Conservation (phyloP, 2,329 filamentous ascomycete species). For the Verticillium longisporum region DNA sequence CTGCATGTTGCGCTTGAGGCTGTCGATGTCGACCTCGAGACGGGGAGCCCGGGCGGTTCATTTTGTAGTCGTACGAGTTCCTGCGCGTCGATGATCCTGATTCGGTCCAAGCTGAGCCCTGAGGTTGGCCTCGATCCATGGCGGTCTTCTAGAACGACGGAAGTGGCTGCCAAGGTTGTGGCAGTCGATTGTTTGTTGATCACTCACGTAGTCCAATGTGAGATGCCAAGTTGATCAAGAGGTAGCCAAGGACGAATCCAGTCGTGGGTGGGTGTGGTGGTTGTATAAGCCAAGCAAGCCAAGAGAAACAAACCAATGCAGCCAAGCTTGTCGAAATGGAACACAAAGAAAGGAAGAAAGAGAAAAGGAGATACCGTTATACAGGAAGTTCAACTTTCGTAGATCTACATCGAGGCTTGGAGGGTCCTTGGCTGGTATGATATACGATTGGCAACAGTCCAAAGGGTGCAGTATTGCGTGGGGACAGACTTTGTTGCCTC, state of each 20-base stretch:
- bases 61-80: not conserved
- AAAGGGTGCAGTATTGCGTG: not conserved
- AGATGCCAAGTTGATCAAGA: not conserved
- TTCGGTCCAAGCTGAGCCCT: conserved; percentile 1
- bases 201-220: not conserved
- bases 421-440: not conserved
- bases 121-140: not conserved
- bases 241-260: not conserved
- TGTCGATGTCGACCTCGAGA: not conserved
- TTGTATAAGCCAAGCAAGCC: not conserved
- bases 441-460: not conserved
- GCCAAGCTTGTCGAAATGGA: not conserved
- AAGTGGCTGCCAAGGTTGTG: not conserved
- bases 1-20: not conserved
- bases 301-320: not conserved
- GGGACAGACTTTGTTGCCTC: not conserved
- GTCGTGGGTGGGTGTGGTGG: not conserved
- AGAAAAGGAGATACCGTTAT: not conserved
- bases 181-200: not conserved
- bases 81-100: not conserved
- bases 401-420: not conserved
- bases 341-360: not conserved
- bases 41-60: not conserved
- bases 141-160: not conserved
- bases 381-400: not conserved